phyloP scores from a whole-genome alignment of 2,329 filamentous ascomycete genomes.

The Apiospora rasikravindrae region DNA sequence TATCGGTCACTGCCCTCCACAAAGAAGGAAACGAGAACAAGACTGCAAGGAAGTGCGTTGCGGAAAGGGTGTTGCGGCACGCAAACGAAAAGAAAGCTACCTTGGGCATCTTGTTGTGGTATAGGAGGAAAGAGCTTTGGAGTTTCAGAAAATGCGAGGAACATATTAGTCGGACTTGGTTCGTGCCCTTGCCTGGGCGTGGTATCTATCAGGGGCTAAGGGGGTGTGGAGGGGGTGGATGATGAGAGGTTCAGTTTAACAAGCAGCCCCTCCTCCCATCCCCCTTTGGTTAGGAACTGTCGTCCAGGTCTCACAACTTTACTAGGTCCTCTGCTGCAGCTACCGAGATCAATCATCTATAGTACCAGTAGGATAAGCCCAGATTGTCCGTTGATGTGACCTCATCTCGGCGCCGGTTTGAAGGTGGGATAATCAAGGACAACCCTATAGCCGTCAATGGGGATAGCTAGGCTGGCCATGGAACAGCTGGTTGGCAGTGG shows the following conservation, averaged over 20 bases:
- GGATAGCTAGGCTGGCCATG: not conserved
- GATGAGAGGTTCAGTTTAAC: conserved; percentile 7
- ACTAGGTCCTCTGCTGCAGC: not conserved
- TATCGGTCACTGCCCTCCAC: not conserved
- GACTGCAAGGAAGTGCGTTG: not conserved
- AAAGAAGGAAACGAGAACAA: not conserved
- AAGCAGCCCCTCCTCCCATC: not conserved
- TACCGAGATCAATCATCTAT: not conserved
- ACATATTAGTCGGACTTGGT: not conserved
- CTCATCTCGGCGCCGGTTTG: not conserved
- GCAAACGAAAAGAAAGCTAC: not conserved
- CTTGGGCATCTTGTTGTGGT: not conserved
- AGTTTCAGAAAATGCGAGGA: conserved; percentile 16
- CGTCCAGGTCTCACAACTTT: not conserved
- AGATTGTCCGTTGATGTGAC: not conserved
- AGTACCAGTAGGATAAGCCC: not conserved
- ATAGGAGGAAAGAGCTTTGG: not conserved
- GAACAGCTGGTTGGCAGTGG: not conserved
- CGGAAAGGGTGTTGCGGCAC: conserved; percentile 6
- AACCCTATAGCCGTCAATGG: no score
- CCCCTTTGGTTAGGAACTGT: not conserved
- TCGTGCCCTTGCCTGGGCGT: not conserved
- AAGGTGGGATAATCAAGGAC: not conserved
- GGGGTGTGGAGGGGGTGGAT: not conserved
- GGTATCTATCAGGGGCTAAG: not conserved